These are phyloP conservation scores for Gloeopeniophorella convolvens DNA, from an alignment of 768 basidiomycete species.

Conservation along the genomic window DNA sequence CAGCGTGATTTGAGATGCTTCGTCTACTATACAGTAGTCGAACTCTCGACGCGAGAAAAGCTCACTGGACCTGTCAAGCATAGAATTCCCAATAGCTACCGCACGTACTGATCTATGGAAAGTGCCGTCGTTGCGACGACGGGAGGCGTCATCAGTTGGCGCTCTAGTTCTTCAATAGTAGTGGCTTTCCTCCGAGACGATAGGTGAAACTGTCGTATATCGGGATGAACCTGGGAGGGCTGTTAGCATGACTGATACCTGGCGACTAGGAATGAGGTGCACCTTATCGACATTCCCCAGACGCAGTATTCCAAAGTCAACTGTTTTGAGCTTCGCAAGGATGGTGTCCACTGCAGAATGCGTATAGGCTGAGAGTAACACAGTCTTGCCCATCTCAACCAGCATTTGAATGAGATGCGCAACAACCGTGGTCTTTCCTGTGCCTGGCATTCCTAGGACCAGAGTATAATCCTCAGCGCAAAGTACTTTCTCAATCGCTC, in stretches of 20 bases:
- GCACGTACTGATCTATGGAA: constrained; percentile 84
- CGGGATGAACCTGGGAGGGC: constrained; percentile 67
- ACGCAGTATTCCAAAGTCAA: constrained; percentile 69
- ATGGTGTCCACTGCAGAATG: constrained; percentile 99
- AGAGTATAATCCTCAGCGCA: constrained; percentile 84
- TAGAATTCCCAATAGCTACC: neutral
- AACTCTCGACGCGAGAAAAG: constrained; percentile 81
- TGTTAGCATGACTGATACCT: neutral
- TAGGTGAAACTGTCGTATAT: constrained; percentile 66
- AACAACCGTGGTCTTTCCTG: constrained; percentile 95
- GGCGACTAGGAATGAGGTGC: constrained; percentile 5
- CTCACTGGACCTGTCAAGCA: constrained; percentile 42
- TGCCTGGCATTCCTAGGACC: constrained; percentile 96
- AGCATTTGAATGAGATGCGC: constrained; percentile 79
- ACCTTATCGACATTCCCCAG: constrained; percentile 93
- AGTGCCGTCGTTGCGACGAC: constrained; percentile 96
- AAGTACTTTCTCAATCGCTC: constrained; percentile 69
- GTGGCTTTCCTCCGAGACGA: constrained; percentile 46
- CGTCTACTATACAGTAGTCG: constrained; percentile 97
- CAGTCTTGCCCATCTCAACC: constrained; percentile 76
- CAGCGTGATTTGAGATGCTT: constrained; percentile 95
- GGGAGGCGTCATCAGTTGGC: constrained; percentile 77
- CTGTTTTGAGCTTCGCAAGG: constrained; percentile 65
- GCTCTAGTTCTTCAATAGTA: constrained; percentile 78
- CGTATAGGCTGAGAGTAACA: constrained; percentile 88